These are phyloP conservation scores for Claviceps arundinis DNA, from an alignment of 2,329 filamentous ascomycete genomes.

Conservation along the genomic window DNA sequence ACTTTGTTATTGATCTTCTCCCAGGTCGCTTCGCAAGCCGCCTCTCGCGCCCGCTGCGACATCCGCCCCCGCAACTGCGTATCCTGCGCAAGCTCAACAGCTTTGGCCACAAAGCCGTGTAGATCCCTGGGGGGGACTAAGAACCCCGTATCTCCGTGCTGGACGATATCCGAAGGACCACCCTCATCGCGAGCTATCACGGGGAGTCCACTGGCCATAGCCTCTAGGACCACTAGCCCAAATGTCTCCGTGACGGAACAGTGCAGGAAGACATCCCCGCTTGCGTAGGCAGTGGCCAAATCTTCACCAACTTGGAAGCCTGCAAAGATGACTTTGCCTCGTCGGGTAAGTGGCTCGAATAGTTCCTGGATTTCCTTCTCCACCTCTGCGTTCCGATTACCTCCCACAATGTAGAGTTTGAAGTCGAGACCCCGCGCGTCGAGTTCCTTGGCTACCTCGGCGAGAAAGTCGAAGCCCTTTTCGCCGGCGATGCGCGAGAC, in stretches of 20 bases:
- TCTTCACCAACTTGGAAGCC: constrained; percentile 49
- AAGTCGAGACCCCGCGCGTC: constrained; percentile 42
- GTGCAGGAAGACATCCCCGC: constrained; percentile 56
- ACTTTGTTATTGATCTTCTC: constrained; percentile 59
- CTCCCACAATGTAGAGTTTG: constrained; percentile 54
- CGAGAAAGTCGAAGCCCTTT: constrained; percentile 58
- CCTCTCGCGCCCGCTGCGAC: constrained; percentile 32
- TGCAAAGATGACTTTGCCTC: constrained; percentile 49
- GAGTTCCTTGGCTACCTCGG: constrained; percentile 40
- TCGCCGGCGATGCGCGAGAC: constrained; percentile 56
- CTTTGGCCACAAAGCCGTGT: constrained; percentile 40
- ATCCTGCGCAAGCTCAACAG: constrained; percentile 36
- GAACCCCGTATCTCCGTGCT: constrained; percentile 45
- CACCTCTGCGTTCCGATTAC: constrained; percentile 51
- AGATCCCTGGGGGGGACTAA: constrained; percentile 47
- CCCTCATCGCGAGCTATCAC: constrained; percentile 58
- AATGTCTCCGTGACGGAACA: constrained; percentile 62
- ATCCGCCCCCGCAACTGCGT: constrained; percentile 29
- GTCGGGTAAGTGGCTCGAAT: constrained; percentile 35
- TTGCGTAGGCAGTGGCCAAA: constrained; percentile 53
- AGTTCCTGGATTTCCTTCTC: constrained; percentile 47
- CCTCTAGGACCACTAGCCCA: constrained; percentile 55
- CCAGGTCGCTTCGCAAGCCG: constrained; percentile 51
- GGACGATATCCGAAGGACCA: constrained; percentile 54
- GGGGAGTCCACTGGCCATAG: constrained; percentile 57